Conservation (phyloP, 768 basidiomycete genomes). For the Rhizopogon vinicolor region DNA sequence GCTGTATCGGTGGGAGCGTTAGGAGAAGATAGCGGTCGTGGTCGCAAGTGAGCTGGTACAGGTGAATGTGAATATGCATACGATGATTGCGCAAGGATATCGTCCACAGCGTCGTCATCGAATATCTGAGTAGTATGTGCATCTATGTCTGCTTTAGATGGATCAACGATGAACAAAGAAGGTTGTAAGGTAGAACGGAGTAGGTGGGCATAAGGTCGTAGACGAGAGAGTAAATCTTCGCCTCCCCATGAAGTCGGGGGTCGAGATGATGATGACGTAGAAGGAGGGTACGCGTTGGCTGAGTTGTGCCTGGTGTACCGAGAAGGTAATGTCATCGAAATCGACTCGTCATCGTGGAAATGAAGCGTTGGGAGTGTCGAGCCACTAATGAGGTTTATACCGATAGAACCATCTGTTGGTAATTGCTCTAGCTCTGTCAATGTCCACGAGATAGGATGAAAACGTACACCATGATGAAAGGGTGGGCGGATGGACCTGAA, state of each 20-base stretch:
- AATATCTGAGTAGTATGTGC: slow-evolving; percentile 84
- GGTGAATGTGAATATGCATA: slow-evolving; percentile 76
- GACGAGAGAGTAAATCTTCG: slow-evolving; percentile 74
- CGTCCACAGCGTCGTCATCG: slow-evolving; percentile 82
- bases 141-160: slow-evolving; percentile 89
- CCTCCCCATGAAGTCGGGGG: slow-evolving; percentile 73
- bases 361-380: slow-evolving; percentile 85
- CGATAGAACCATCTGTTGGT: slow-evolving; percentile 74
- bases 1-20: slow-evolving; percentile 18
- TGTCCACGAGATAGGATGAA: slow-evolving; percentile 8
- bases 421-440: not conserved
- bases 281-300: slow-evolving; percentile 58
- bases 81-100: slow-evolving; percentile 77
- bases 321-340: slow-evolving; percentile 55
- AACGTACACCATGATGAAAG: slow-evolving; percentile 78
- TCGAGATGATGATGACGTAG: slow-evolving; percentile 42
- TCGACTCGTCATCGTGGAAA: slow-evolving; percentile 97
- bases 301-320: slow-evolving; percentile 34
- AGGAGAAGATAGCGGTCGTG: slow-evolving; percentile 52
- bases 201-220: slow-evolving; percentile 75
- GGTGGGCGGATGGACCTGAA: slow-evolving; percentile 80
- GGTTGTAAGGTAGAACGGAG: slow-evolving; percentile 85
- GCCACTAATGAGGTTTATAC: slow-evolving; percentile 83
- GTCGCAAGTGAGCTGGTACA: slow-evolving; percentile 78
- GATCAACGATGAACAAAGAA: slow-evolving; percentile 86